Evolutionary conservation across 2,329 filamentous ascomycete genomes (phyloP), one percentile per base, ranked within the genome.

Genomic region (Arthrocladium fulminans): DNA sequence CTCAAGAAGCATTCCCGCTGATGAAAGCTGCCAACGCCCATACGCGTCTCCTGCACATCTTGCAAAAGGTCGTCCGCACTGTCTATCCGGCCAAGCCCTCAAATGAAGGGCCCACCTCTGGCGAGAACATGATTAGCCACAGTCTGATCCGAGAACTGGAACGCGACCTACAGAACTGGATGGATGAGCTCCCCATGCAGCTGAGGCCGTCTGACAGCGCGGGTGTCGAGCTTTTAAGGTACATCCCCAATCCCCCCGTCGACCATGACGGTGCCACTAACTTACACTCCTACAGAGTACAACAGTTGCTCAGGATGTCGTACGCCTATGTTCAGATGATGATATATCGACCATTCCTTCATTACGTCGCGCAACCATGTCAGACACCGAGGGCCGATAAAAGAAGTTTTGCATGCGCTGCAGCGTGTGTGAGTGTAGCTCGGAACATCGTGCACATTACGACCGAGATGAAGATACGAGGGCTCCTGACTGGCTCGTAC

Each of bases 171-270:
- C 77, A 81, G 57, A 64, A 67, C 12, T 83, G 80, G 80, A 75
- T 81, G 66, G 76, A 80, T 46, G 69, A 73, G 50, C 64, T 98
- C 22, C 90, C 89, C 0, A 73, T 81, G 56, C 79, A 81, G 47
- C 80, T 95, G 66, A 83, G 84, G 52, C 88, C 88, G 1, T 88
- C 86, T 52, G 77, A 82, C 0, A 87, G 92, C 44, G 84, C 83
- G 0, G 75, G 83, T 1, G 77, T 82, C 27, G 81, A 89, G 59
- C 77, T 89, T 20, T 77, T 88, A 57, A 77, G 87, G 86, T 87
- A 75, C 70, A 77, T 65, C 6, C 19, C 10, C 7, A 9, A 24
- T 22, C 13, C 15, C 8, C 25, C 19, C 13, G 37, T 19, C 10
- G 20, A 42, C 5, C 25, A 12, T 37, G 19, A 15, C 19, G 19